Evolutionary conservation across 805 yeast genomes (phyloP).

Genomic region (Ogataea nonfermentans): DNA sequence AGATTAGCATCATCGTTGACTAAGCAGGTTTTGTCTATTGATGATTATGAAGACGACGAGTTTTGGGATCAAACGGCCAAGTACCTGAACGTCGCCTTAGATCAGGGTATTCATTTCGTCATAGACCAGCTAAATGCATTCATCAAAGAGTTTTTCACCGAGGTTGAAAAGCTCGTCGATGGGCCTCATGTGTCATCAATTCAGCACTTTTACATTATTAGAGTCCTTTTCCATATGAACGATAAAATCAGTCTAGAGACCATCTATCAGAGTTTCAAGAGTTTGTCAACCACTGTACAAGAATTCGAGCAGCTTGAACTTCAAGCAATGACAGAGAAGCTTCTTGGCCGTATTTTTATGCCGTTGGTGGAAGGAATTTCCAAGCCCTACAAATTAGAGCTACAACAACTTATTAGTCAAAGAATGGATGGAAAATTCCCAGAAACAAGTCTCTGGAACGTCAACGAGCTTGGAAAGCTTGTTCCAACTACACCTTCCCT

Average conservation of each 20-base stretch:
- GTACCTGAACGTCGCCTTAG: conserved; percentile 14
- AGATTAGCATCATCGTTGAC: conserved; percentile 20
- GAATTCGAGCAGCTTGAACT: conserved; percentile 14
- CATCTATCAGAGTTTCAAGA: conserved; percentile 14
- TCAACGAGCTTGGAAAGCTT: conserved; percentile 1
- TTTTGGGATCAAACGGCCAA: conserved; percentile 28
- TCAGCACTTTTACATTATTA: conserved; percentile 26
- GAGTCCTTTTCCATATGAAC: conserved; percentile 26
- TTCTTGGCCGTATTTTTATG: conserved; percentile 14
- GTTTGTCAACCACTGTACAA: conserved; percentile 4
- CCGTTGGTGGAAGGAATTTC: conserved; percentile 14
- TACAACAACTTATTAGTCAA: conserved; percentile 8
- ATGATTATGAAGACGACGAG: conserved; percentile 34
- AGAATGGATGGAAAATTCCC: conserved; percentile 18
- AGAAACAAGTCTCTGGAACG: conserved; percentile 24
- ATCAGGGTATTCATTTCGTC: conserved; percentile 17
- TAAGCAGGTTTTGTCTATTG: conserved; percentile 36
- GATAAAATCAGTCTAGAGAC: conserved; percentile 22
- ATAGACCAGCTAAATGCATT: conserved; percentile 18
- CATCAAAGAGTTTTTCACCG: conserved; percentile 18
- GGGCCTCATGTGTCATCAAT: conserved; percentile 7
- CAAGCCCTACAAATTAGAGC: conserved; percentile 8
- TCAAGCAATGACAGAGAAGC: conserved; percentile 14
- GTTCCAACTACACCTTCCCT: conserved; percentile 27
- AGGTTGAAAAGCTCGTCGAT: conserved; percentile 10